Evolutionary conservation across 164 flowering plant species (phyloP).

Genomic region (Echeveria elegans): DNA sequence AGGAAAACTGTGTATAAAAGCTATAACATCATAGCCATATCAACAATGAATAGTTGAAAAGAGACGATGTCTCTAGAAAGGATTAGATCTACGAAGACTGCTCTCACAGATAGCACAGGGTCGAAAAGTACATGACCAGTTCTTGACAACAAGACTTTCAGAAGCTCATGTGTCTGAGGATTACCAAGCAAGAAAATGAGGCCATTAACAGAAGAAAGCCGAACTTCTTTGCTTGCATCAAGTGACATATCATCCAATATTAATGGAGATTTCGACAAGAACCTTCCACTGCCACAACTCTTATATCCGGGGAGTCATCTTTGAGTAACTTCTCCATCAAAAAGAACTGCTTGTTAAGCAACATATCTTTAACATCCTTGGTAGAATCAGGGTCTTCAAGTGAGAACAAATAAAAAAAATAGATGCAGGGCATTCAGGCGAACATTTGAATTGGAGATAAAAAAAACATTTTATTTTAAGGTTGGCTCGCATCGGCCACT

Average conservation of each 20-base stretch:
- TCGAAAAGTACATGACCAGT: constrained; percentile 60
- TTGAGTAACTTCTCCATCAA: constrained; percentile 62
- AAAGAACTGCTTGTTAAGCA: constrained; percentile 73
- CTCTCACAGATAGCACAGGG: constrained; percentile 43
- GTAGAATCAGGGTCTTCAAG: constrained; percentile 93
- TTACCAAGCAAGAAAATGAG: constrained; percentile 78
- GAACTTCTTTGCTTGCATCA: constrained; percentile 64
- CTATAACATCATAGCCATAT: not conserved
- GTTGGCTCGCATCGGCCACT: not conserved
- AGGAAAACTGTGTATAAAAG: constrained; percentile 9
- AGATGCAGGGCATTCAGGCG: constrained; percentile 89
- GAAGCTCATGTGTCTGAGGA: constrained; percentile 87
- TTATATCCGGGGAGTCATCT: constrained; percentile 82
- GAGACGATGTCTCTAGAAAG: constrained; percentile 43
- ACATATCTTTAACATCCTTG: constrained; percentile 67
- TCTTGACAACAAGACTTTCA: constrained; percentile 89
- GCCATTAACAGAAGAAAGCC: constrained; percentile 74
- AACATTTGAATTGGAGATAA: constrained; percentile 60
- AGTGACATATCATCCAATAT: constrained; percentile 62
- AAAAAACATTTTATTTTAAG: not conserved
- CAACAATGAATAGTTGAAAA: constrained; percentile 36
- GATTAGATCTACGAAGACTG: constrained; percentile 64
- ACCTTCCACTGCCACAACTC: constrained; percentile 92
- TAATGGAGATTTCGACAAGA: constrained; percentile 70
- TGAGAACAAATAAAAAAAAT: constrained; percentile 86